Conservation (phyloP, 805 yeast species). For the Candida maesae region DNA sequence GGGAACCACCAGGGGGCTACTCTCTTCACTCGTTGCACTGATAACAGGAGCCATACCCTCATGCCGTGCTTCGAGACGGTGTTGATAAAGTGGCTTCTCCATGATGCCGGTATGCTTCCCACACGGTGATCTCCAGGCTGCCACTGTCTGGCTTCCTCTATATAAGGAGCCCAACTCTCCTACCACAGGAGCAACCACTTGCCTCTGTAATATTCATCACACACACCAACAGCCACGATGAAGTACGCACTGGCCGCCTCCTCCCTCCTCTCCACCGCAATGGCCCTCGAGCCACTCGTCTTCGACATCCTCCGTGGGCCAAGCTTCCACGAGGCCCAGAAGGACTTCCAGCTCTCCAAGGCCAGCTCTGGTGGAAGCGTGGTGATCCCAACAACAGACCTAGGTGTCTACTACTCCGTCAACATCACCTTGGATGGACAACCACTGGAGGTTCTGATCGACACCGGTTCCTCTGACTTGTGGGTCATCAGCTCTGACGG, state of each 20-base stretch:
- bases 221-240: not conserved
- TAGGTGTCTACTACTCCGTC: slow-evolving; percentile 13
- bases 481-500: slow-evolving; percentile 30
- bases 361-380: slow-evolving; percentile 3
- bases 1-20: too few species aligned
- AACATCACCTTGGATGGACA: slow-evolving; percentile 16
- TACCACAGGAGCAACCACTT: too few species aligned
- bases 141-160: too few species aligned
- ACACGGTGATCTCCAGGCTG: too few species aligned
- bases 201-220: too few species aligned
- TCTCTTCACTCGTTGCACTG: too few species aligned
- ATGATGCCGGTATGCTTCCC: too few species aligned
- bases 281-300: slow-evolving; percentile 2
- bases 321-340: slow-evolving; percentile 2
- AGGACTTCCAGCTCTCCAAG: not conserved
- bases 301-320: slow-evolving; percentile 8
- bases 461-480: slow-evolving; percentile 34
- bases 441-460: slow-evolving; percentile 28
- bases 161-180: too few species aligned
- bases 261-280: slow-evolving; percentile 1
- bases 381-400: slow-evolving; percentile 4
- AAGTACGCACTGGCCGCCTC: not conserved
- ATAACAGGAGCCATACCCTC: too few species aligned
- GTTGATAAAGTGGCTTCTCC: too few species aligned
- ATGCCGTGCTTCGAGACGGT: too few species aligned